Base-by-base conservation (phyloP, 371 early-diverging fungal species). In the Rhizopus stolonifer region DNA sequence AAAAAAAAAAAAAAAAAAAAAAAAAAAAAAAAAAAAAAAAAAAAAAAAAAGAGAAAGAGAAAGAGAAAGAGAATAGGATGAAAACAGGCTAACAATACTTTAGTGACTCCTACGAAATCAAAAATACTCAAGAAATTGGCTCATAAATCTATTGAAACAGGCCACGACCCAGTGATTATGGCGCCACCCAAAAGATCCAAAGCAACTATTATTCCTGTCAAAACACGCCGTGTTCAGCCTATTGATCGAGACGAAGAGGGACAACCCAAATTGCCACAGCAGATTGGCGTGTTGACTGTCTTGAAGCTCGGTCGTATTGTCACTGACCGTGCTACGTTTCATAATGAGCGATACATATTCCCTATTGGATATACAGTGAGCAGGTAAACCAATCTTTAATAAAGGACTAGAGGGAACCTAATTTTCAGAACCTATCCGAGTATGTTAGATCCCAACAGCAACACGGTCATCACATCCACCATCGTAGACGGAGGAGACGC, bases 281-380 rank as follows among this genome's bases (percentile, higher is more conserved):
- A 85, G 44, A 78, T 91, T 24, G 96, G 95, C 2, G 85, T 90
- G 9, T 69, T 93, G 14, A 91, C 90, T 3, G 76, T 95, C n/a
- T 60, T 81, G 19, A 64, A 52, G 42, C 70, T 93, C 6, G 96
- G 96, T 7, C 71, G 63, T 19, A 85, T 96, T 10, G 85, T 91
- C 1, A 80, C 67, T 44, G 90, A 90, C 33, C 83, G 89, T n/a
- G 85, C 88, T 21, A 77, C 82, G 2, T 96, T 87, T 66, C 95
- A 96, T 58, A 91, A 86, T 44, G 90, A 92, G 46, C 82, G 94
- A 14, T 94, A 96, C 54, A 93, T 96, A 22, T 96, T 86, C 75
- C 93, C 96, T 17, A 43, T 59, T 3, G 95, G 96, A 3, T 95
- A 91, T 65, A 83, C 74, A 10, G 77, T 82, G 8, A 73, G 72